A percentile compares a stretch with the other conserved stretches of the same genome.
phyloP scores from a whole-genome alignment of 2,329 filamentous ascomycete genomes.

The Ciborinia camelliae region DNA sequence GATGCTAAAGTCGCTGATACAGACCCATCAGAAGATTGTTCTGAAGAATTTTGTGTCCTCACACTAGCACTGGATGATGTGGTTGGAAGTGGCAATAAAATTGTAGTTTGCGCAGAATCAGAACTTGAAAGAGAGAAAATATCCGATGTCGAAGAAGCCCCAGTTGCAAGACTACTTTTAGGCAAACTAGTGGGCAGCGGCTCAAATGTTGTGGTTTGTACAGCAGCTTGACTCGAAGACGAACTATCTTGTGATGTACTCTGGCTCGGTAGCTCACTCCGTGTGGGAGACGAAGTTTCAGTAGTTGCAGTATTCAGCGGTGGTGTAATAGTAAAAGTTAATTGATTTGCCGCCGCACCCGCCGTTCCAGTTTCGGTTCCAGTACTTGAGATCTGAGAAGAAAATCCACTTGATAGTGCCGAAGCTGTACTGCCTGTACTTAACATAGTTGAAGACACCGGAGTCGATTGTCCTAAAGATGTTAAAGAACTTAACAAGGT shows the following conservation, averaged over 20 bases:
- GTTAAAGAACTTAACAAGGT: neutral
- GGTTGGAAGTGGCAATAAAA: neutral
- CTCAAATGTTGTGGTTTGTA: neutral
- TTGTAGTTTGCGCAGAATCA: neutral
- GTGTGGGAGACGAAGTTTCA: neutral
- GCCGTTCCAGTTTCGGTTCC: neutral
- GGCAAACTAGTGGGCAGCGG: neutral
- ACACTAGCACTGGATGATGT: neutral
- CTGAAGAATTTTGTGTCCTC: neutral
- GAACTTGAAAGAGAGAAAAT: neutral
- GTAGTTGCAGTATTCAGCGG: neutral
- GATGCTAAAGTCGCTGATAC: neutral
- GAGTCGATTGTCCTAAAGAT: neutral
- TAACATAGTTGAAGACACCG: neutral
- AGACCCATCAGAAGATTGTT: neutral
- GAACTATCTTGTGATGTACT: neutral
- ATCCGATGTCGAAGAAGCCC: neutral
- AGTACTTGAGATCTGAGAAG: neutral
- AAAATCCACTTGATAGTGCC: neutral
- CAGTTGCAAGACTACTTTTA: neutral
- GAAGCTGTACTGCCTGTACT: slow-evolving; percentile 1
- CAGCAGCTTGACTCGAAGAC: neutral
- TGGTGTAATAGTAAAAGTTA: neutral
- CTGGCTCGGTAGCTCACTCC: neutral
- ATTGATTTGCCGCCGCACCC: neutral